Evolutionary conservation across 768 basidiomycete genomes (phyloP), one percentile per base, ranked within the genome.

Genomic region (Tulasnella sp.): DNA sequence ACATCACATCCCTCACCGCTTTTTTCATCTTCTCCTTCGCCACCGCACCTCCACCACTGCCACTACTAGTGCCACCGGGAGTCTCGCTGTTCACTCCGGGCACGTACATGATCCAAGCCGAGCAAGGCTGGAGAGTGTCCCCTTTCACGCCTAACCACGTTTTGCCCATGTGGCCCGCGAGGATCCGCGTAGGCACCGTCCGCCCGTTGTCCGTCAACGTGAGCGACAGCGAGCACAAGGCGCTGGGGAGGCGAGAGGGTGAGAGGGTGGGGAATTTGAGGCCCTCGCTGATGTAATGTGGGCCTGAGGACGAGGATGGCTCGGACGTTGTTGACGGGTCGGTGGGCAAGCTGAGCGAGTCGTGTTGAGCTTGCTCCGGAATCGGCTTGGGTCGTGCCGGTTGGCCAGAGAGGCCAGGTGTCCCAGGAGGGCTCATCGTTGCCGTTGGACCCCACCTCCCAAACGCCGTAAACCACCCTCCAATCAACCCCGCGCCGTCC

Each of bases 111-210:
- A 71, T 25, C 70, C 70, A 71, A 12, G 29, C 29, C 25, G 70
- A 38, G 38, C 34, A 42, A 39, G 70, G 70, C 40, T 71, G 70
- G 2, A 71, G 29, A 14, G 36, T 71, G 36, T 71, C 70, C 3
- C 25, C 70, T 25, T 71, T 71, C 70, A 71, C 38, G 34, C 70
- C 70, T 31, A 71, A 71, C 70, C 70, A 71, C 31, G 70, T 71
- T 42, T 71, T 71, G 34, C 70, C 70, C 29, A 71, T 39, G 70
- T 71, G 70, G 11, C 70, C 70, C 25, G 70, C 70, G 29, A 71
- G 40, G 70, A 71, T 29, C 4, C 70, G 34, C 36, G 29, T 38
- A 11, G 34, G 36, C 17, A 39, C 70, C 25, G 9, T 39, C 25
- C 34, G 70, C 12, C 70, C 70, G 40, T 71, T 71, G 70, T 71